These are phyloP conservation scores for Colletotrichum sp. DNA, from an alignment of 2,329 filamentous ascomycete species.

Conservation along the genomic window DNA sequence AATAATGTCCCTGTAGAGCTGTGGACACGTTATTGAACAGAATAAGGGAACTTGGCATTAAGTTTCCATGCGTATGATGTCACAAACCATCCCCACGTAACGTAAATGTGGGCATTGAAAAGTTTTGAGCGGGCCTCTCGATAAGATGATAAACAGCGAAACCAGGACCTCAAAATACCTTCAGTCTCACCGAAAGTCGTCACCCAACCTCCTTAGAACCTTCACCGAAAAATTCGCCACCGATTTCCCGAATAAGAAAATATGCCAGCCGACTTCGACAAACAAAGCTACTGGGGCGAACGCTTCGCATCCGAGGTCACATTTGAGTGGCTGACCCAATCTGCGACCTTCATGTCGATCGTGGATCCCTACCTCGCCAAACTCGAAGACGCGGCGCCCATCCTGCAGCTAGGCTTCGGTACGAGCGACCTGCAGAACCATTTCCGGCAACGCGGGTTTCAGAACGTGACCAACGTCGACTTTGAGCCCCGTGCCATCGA, in stretches of 20 bases:
- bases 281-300: constrained; percentile 54
- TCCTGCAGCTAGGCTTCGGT: constrained; percentile 54
- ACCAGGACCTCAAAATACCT: not conserved
- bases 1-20: not conserved
- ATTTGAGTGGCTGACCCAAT: constrained; percentile 55
- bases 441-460: constrained; percentile 47
- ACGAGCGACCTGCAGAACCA: constrained; percentile 56
- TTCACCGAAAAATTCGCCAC: not conserved
- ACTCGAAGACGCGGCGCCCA: constrained; percentile 30
- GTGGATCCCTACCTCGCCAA: constrained; percentile 41
- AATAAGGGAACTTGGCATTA: not conserved
- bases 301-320: constrained; percentile 49
- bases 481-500: constrained; percentile 54
- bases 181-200: not conserved
- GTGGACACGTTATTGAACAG: not conserved
- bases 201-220: fast-evolving
- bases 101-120: constrained; percentile 18
- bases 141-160: not conserved
- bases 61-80: constrained; percentile 5
- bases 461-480: constrained; percentile 52
- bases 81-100: not conserved
- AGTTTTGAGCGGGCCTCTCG: not conserved
- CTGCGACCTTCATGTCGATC: constrained; percentile 43
- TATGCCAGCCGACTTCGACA: constrained; percentile 45
- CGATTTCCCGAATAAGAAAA: not conserved